A percentile compares a stretch with the other conserved stretches of the same genome.
phyloP scores from a whole-genome alignment of 495 filamentous ascomycete species.

The Aspergillus sclerotiicarbonarius region DNA sequence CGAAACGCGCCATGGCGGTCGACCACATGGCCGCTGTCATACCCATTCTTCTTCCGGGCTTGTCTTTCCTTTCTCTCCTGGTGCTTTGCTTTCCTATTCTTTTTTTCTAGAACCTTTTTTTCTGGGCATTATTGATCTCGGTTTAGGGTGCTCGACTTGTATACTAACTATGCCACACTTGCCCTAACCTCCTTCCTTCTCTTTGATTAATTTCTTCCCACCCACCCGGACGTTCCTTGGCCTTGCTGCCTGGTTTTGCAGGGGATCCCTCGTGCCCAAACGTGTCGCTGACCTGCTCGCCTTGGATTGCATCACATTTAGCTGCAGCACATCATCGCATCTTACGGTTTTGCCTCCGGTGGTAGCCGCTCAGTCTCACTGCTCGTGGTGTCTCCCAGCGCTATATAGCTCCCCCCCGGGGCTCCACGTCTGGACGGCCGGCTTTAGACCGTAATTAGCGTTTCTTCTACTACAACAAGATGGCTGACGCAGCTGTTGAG shows the following conservation, averaged over 20 bases:
- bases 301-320: slow-evolving; percentile 39
- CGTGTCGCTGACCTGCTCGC: slow-evolving; percentile 9
- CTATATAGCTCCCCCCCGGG: background rate
- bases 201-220: background rate
- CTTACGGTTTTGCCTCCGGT: slow-evolving; percentile 11
- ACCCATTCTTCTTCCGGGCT: too few relatives aligned
- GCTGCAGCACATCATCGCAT: slow-evolving; percentile 36
- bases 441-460: background rate
- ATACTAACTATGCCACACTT: background rate
- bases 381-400: background rate
- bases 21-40: too few relatives aligned
- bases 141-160: too few relatives aligned
- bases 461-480: background rate
- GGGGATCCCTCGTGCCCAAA: background rate
- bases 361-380: slow-evolving; percentile 16
- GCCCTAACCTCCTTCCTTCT: background rate
- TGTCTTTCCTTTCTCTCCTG: slow-evolving; percentile 1
- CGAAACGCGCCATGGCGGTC: too few relatives aligned
- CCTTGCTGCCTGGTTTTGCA: background rate
- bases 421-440: background rate
- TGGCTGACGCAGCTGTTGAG: slow-evolving; percentile 15
- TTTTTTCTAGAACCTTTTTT: background rate
- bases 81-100: slow-evolving; percentile 3
- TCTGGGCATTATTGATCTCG: background rate
- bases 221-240: background rate